Base-by-base conservation (phyloP, 805 yeast species). In the Wickerhamomyces chaumierensis region DNA sequence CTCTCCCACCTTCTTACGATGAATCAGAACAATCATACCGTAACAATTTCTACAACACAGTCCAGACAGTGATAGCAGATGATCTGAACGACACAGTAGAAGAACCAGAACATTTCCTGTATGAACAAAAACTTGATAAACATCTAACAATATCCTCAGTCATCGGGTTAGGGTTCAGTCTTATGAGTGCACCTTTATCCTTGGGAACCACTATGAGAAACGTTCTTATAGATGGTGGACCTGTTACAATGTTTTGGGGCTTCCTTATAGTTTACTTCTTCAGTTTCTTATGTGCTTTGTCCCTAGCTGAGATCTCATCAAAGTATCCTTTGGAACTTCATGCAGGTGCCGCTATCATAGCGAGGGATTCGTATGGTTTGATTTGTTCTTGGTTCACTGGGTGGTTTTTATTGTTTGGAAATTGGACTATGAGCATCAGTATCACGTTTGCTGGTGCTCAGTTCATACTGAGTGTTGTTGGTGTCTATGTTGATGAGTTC, bases 141-240 rank as follows among this genome's bases (percentile, higher is more conserved):
- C 76, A 79, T 43, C 65, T 82, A 40, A 77, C 84, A 0, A 78
- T 80, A 11, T 63, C 75, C 1, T 78, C 88, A 0, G 74, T 83
- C 34, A 72, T 83, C 18, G 94, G 92, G 4, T 61, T 83, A 18
- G 90, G 92, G 0, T 81, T 83, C 53, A 76, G 87, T 1, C 60
- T 83, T 25, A 81, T 83, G 88, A 83, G 85, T 33, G 88, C 85
- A 0, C 90, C 88, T 0, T 69, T 81, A 48, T 87, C 90, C 1
- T 68, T 83, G 48, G 75, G 86, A 9, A 75, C 85, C 3, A 81
- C 87, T 1, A 64, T 83, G 54, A 75, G 79, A 51, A 78, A 79
- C 23, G 81, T 84, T 3, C 60, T 83, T 38, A 67, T 76, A 9
- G 83, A 81, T 57, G 94, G 94, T 8, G 86, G 87, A 1, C 79